Percentiles rank a stretch among this genome's conserved stretches.
phyloP scores from a whole-genome alignment of 192 early-diverging fungal species.

The Powellomyces hirtus region DNA sequence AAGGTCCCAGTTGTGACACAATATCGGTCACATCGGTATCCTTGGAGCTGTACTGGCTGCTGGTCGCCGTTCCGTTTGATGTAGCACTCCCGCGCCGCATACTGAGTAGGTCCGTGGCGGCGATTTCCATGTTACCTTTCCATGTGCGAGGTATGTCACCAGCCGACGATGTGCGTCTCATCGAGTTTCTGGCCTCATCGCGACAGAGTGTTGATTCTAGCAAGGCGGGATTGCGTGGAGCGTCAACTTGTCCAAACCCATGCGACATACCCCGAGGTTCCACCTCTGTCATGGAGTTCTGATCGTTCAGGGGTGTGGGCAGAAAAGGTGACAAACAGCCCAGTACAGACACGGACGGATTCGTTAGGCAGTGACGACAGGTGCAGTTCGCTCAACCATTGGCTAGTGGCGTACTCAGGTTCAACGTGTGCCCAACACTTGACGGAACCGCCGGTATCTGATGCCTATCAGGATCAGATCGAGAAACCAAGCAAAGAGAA shows the following conservation, averaged over 20 bases:
- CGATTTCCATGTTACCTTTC: conserved; percentile 1
- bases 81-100: background rate
- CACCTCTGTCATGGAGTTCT: background rate
- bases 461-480: too few species aligned
- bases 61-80: conserved; percentile 1
- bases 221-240: background rate
- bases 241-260: background rate
- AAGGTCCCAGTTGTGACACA: background rate
- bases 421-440: too few species aligned
- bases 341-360: too few species aligned
- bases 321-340: too few species aligned
- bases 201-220: background rate
- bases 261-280: background rate
- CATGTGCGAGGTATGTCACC: conserved; percentile 23
- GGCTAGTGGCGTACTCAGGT: too few species aligned
- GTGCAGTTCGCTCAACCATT: too few species aligned
- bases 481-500: too few species aligned
- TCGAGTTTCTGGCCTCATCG: background rate
- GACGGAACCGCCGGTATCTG: too few species aligned
- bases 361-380: too few species aligned
- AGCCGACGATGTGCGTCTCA: conserved; percentile 18
- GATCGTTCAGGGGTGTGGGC: too few species aligned
- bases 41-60: background rate
- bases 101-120: background rate
- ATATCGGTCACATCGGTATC: background rate